Conservation (phyloP, 257 asterid species). For the Craterostigma plantagineum region DNA sequence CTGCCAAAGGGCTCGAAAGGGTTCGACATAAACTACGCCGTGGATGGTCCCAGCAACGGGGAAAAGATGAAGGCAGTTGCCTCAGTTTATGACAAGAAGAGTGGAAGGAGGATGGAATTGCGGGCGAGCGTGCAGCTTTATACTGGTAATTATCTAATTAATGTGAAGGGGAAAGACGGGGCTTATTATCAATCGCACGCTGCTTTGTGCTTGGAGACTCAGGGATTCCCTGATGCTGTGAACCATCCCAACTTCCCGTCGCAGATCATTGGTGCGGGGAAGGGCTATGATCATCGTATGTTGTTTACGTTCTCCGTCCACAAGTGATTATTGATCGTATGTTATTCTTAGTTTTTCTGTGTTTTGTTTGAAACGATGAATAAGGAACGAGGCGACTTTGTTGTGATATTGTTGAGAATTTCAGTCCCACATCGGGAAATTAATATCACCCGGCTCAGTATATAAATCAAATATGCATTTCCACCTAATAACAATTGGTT, state of each 20-base stretch:
- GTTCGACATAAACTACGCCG: conserved; percentile 55
- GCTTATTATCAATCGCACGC: conserved; percentile 29
- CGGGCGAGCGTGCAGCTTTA: conserved; percentile 47
- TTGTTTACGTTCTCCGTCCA: conserved; percentile 20
- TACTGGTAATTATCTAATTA: conserved; percentile 26
- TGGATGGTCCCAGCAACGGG: conserved; percentile 20
- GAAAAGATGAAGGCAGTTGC: conserved; percentile 28
- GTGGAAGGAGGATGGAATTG: conserved; percentile 53
- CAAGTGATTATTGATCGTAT: conserved; percentile 10
- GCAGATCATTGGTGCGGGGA: conserved; percentile 29
- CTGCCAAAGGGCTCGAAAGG: conserved; percentile 38
- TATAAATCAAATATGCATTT: too few species aligned
- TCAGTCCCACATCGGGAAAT: too few species aligned
- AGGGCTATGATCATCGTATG: conserved; percentile 34
- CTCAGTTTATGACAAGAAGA: conserved; percentile 19
- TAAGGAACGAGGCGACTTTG: too few species aligned
- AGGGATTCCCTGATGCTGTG: conserved; percentile 75
- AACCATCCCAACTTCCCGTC: conserved; percentile 69
- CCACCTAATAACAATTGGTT: too few species aligned
- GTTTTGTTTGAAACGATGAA: neutral
- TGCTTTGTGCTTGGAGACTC: conserved; percentile 76
- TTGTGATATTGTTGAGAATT: too few species aligned
- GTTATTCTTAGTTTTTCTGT: neutral
- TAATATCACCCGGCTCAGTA: too few species aligned
- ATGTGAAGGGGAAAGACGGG: conserved; percentile 48